phyloP scores from a whole-genome alignment of 2,329 filamentous ascomycete genomes.

The Tolypocladium ophioglossoides region DNA sequence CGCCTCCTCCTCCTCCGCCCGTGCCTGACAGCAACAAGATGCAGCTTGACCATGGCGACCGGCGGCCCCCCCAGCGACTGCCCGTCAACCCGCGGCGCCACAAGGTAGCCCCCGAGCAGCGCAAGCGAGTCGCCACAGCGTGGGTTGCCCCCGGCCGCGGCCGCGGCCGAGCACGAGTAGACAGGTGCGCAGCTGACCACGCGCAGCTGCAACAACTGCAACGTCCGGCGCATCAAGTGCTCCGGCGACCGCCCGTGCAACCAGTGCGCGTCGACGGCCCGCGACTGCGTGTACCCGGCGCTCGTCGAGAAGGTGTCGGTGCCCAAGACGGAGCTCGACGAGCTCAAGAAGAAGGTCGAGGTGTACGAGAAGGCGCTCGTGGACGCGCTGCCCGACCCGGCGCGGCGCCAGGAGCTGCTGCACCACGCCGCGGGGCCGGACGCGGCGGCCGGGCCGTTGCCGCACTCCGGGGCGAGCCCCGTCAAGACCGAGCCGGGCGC shows the following conservation, averaged over 20 bases:
- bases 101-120: slow-evolving; percentile 34
- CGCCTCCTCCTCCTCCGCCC: too few relatives aligned
- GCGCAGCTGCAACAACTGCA: slow-evolving; percentile 40
- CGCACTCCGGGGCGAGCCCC: neutral
- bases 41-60: slow-evolving; percentile 15
- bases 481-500: slow-evolving; percentile 8
- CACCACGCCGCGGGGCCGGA: slow-evolving; percentile 13
- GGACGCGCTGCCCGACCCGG: slow-evolving; percentile 24
- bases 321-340: slow-evolving; percentile 28
- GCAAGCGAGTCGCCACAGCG: slow-evolving; percentile 39
- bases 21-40: slow-evolving; percentile 7
- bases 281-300: slow-evolving; percentile 38
- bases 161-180: too few relatives aligned
- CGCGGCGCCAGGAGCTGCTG: slow-evolving; percentile 22
- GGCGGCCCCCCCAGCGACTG: slow-evolving; percentile 24
- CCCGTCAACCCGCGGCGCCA: slow-evolving; percentile 39
- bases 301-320: slow-evolving; percentile 32
- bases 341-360: slow-evolving; percentile 26
- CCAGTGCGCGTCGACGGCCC: slow-evolving; percentile 30
- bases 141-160: slow-evolving; percentile 14
- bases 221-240: slow-evolving; percentile 41
- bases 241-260: slow-evolving; percentile 37
- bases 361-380: slow-evolving; percentile 29
- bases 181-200: too few relatives aligned
- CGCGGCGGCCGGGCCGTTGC: too few relatives aligned